phyloP scores from a whole-genome alignment of 2,329 filamentous ascomycete species.

The Parastagonospora avenae region DNA sequence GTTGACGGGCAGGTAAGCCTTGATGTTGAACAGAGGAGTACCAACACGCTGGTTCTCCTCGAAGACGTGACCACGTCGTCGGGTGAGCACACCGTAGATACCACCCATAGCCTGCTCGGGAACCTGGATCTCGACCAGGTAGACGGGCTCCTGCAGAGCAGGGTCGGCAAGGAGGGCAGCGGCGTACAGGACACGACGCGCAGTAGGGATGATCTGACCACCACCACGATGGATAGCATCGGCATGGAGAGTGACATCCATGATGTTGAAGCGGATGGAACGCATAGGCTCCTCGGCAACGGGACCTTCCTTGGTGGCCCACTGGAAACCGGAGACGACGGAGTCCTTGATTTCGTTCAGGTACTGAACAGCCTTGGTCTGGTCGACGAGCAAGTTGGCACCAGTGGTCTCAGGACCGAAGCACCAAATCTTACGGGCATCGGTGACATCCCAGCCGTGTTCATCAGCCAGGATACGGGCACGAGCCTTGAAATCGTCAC shows the following conservation, averaged over 20 bases:
- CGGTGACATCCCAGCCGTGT: slow-evolving; percentile 98
- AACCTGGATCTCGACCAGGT: slow-evolving; percentile 99
- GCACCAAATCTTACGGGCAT: slow-evolving; percentile 99
- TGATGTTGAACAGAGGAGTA: slow-evolving; percentile 99
- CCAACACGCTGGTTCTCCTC: slow-evolving; percentile 96
- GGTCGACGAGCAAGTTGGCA: slow-evolving; percentile 97
- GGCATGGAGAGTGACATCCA: slow-evolving; percentile 99
- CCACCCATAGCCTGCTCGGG: slow-evolving; percentile 99
- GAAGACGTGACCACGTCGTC: slow-evolving; percentile 98
- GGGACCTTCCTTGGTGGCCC: slow-evolving; percentile 97
- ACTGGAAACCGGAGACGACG: slow-evolving; percentile 99
- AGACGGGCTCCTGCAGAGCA: slow-evolving; percentile 93
- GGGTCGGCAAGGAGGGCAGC: slow-evolving; percentile 89
- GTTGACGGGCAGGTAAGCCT: slow-evolving; percentile 94
- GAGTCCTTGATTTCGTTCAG: slow-evolving; percentile 99
- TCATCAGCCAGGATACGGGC: slow-evolving; percentile 96
- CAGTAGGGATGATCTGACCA: slow-evolving; percentile 97
- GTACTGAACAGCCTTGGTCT: slow-evolving; percentile 99
- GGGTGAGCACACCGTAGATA: slow-evolving; percentile 99
- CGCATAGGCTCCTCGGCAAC: slow-evolving; percentile 98
- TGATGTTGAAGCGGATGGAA: slow-evolving; percentile 95
- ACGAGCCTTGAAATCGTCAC: slow-evolving; percentile 99
- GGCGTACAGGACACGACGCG: slow-evolving; percentile 97
- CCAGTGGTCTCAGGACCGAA: slow-evolving; percentile 98
- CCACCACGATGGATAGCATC: slow-evolving; percentile 99